Evolutionary conservation across 192 early-diverging fungal species (phyloP), one percentile per base, ranked within the genome.

Genomic region (Coemansia umbellata): DNA sequence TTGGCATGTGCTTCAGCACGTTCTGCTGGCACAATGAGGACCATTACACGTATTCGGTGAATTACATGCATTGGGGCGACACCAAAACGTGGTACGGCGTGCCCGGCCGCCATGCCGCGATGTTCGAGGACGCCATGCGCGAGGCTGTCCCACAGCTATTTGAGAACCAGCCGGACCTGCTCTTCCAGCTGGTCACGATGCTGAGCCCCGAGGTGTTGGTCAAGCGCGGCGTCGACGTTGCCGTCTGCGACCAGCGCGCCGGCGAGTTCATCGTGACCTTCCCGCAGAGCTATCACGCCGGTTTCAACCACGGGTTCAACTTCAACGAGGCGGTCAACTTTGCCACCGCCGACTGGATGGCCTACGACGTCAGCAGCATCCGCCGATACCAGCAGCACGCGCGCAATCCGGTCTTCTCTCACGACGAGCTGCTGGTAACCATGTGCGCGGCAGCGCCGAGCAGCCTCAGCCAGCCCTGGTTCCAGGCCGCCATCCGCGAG

Each of bases 1-100:
- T 96, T 3, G 95, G 95, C 13, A 94, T 93, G 92, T 85, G 82
- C 44, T 96, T 96, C 55, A 88, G 88, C 26, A 90, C 94, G 5
- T 98, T 98, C 65, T 96, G 94, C 67, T 98, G 95, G 95, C 95
- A 98, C 58, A 89, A 89, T 36, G 95, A 98, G 71, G 95, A 98
- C 67, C 94, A 96, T 68, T 94, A 89, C 66, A 94, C 91, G 4
- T 96, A 94, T 62, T 92, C 91, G 17, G 87, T 95, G 79, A 98
- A 98, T 74, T 98, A 98, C 76, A 85, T 86, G 78, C 93, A 96
- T 58, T 87, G 82, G 84, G 95, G 95, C 8, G 94, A 92, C 57
- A 91, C 94, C 33, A 98, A 98, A 77, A 98, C 94, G 0, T 98
- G 95, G 95, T 98, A 98, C 63, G 92, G 92, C 13, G 85, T 98